These are phyloP conservation scores for Colletotrichum destructivum DNA, from an alignment of 2,329 filamentous ascomycete species.

Conservation along the genomic window DNA sequence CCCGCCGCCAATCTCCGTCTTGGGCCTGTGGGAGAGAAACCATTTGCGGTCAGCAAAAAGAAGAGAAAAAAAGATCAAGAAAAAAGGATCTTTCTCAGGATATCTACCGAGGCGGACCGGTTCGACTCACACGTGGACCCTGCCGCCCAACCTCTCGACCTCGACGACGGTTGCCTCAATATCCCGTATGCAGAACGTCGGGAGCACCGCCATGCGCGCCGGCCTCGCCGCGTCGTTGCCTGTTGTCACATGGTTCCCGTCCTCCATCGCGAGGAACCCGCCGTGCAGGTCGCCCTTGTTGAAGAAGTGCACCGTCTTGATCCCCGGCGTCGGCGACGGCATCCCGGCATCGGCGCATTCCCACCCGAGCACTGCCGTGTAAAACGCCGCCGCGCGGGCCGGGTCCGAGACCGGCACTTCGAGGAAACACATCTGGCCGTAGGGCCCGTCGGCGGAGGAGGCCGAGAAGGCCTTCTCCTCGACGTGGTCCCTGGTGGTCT, in stretches of 20 bases:
- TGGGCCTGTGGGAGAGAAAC: slow-evolving; percentile 48
- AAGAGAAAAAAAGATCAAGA: no score
- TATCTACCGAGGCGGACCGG: background rate
- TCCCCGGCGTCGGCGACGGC: slow-evolving; percentile 44
- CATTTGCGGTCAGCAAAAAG: background rate
- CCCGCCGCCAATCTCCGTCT: slow-evolving; percentile 52
- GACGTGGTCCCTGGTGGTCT: background rate
- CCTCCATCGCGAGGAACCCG: slow-evolving; percentile 53
- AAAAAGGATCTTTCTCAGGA: background rate
- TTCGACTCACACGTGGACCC: slow-evolving; percentile 53
- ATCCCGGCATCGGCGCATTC: slow-evolving; percentile 46
- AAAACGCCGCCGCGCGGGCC: slow-evolving; percentile 55
- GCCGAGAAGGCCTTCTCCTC: no score
- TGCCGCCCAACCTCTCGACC: slow-evolving; percentile 51
- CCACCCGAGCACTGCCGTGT: slow-evolving; percentile 54
- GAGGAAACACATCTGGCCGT: slow-evolving; percentile 56
- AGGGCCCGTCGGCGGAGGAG: slow-evolving; percentile 18
- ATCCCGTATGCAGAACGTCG: slow-evolving; percentile 53
- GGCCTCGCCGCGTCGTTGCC: slow-evolving; percentile 47
- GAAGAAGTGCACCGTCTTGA: slow-evolving; percentile 54
- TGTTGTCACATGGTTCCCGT: slow-evolving; percentile 47
- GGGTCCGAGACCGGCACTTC: slow-evolving; percentile 56
- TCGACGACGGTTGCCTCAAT: slow-evolving; percentile 51
- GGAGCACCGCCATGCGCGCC: slow-evolving; percentile 49
- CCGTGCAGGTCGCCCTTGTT: slow-evolving; percentile 53